Percentiles rank a stretch among this genome's conserved stretches.
Conservation (phyloP, 2,329 filamentous ascomycete species). For the Colletotrichum simmondsii region DNA sequence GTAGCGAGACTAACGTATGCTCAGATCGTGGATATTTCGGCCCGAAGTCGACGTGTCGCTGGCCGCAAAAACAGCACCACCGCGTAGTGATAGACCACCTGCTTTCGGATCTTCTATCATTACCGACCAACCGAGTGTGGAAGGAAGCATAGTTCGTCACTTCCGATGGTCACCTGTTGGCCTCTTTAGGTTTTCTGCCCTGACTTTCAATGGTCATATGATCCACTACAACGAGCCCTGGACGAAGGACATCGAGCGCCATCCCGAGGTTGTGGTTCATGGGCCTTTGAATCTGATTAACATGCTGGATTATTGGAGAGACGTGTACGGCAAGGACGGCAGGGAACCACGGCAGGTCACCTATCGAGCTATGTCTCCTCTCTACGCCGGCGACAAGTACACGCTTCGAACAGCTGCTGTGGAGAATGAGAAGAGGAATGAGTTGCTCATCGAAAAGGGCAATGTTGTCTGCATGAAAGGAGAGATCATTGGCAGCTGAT, state of each 20-base stretch:
- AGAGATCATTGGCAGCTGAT: constrained; percentile 31
- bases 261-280: constrained; percentile 80
- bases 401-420: constrained; percentile 65
- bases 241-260: constrained; percentile 73
- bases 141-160: constrained; percentile 41
- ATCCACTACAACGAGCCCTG: constrained; percentile 84
- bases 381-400: constrained; percentile 76
- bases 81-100: background rate
- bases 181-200: constrained; percentile 84
- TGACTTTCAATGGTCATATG: constrained; percentile 88
- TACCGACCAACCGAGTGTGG: background rate
- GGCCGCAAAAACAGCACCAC: constrained; percentile 34
- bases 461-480: constrained; percentile 50
- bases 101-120: constrained; percentile 6
- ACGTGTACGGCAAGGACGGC: constrained; percentile 51
- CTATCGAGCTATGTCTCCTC: constrained; percentile 76
- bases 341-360: constrained; percentile 53
- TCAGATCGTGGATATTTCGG: constrained; percentile 56
- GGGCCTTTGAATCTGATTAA: constrained; percentile 81
- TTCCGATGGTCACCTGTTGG: constrained; percentile 57
- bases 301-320: constrained; percentile 75
- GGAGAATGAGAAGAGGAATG: constrained; percentile 48
- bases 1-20: background rate
- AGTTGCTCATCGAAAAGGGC: constrained; percentile 59
- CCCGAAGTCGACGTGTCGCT: constrained; percentile 43